These are phyloP conservation scores for Fraxinus baroniana DNA, from an alignment of 305 asterid species.

Conservation along the genomic window DNA sequence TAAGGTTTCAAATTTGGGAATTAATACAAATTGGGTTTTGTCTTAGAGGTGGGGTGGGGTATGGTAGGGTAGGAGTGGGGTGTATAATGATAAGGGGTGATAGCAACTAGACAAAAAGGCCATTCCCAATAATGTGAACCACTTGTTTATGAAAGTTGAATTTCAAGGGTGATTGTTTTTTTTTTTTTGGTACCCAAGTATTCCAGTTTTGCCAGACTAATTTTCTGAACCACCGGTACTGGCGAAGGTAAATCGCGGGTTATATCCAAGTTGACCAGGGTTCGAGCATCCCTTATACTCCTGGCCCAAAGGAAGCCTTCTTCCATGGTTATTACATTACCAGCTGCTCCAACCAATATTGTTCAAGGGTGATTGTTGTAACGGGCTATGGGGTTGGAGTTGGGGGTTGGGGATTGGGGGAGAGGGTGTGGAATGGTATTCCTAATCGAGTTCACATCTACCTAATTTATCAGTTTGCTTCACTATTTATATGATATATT, in stretches of 20 bases:
- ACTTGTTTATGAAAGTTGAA: conserved; percentile 41
- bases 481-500: no score
- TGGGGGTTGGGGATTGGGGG: not conserved
- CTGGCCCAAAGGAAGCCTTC: no score
- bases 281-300: no score
- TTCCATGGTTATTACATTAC: no score
- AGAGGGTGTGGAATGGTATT: not conserved
- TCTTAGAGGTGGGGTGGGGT: conserved; percentile 6
- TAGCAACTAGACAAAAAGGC: conserved; percentile 37
- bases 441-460: not conserved
- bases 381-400: not conserved
- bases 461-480: not conserved
- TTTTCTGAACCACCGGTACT: no score
- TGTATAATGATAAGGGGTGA: conserved; percentile 23
- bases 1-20: not conserved
- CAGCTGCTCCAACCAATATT: no score
- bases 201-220: no score
- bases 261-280: no score
- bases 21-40: not conserved
- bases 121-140: conserved; percentile 48
- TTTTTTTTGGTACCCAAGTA: no score
- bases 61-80: not conserved
- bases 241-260: no score
- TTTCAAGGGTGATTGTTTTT: conserved; percentile 19
- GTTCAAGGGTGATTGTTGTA: no score